Conservation (phyloP, 495 filamentous ascomycete species). For the Xylaria telfairii region DNA sequence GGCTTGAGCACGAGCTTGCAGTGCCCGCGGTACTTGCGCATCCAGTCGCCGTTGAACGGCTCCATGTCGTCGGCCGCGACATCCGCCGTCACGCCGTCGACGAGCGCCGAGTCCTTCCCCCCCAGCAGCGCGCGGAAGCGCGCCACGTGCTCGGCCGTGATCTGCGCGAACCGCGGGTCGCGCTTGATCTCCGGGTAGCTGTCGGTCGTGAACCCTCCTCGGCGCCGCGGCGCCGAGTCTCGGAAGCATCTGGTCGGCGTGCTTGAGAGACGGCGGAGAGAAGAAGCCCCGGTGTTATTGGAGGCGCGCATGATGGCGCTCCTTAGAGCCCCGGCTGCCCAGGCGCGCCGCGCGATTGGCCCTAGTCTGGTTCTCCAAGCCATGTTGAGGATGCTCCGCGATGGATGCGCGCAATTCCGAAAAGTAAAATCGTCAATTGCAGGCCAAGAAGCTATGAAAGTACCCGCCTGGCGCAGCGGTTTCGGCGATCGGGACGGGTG, state of each 20-base stretch:
- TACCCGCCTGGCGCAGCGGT: conserved; percentile 10
- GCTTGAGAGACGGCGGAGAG: conserved; percentile 43
- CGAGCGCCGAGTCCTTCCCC: conserved; percentile 75
- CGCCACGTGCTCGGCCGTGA: conserved; percentile 77
- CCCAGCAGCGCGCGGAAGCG: conserved; percentile 81
- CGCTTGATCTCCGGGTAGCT: conserved; percentile 84
- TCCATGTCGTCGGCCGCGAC: conserved; percentile 77
- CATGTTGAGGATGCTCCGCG: conserved; percentile 27
- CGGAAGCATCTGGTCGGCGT: conserved; percentile 41
- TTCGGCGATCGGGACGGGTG: conserved; percentile 13
- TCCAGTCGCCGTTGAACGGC: conserved; percentile 97
- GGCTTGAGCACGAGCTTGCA: conserved; percentile 87
- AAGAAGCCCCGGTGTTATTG: not conserved
- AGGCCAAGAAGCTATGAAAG: not conserved
- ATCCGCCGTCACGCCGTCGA: conserved; percentile 79
- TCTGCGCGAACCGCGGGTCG: conserved; percentile 71
- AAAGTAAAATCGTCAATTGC: conserved; percentile 12
- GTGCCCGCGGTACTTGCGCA: conserved; percentile 97
- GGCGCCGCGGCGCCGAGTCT: conserved; percentile 45
- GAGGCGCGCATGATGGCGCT: conserved; percentile 1
- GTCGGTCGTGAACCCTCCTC: conserved; percentile 79
- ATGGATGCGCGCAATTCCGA: not conserved
- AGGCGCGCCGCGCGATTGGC: conserved; percentile 34
- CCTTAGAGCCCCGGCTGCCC: conserved; percentile 28
- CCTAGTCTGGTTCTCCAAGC: conserved; percentile 36